Evolutionary conservation across 2,329 filamentous ascomycete genomes (phyloP), one percentile per base, ranked within the genome.

Genomic region (Exophiala xenobiotica): DNA sequence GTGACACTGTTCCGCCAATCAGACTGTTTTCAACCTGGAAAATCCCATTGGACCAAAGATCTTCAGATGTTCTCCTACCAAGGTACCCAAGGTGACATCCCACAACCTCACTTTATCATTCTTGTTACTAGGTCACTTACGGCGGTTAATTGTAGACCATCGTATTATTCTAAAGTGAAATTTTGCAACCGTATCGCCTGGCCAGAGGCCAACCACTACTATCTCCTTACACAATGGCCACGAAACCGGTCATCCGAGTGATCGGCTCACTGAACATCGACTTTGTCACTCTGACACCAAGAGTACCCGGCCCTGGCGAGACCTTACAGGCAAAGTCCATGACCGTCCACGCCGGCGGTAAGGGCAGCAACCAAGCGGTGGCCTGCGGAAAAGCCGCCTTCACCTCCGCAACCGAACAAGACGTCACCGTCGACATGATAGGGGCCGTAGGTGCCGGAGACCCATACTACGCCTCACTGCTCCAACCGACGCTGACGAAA

Each of bases 251-350:
- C 42, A 93, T 97, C 68, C 86, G 87, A 57, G 81, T 96, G 57
- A 84, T 97, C 61, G 92, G 92, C 63, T 97, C 92, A 26, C 83
- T 99, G 55, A 97, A 97, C 73, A 88, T 89, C 67, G 92, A 99
- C 74, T 85, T 97, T 58, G 88, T 96, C 57, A 91, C 90, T 33
- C 85, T 89, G 63, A 93, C 93, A 26, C 78, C 88, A 4, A 88
- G 92, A 57, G 83, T 96, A 57, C 92, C 93, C 1, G 74, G 79
- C 1, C 85, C 87, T 1, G 93, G 92, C 60, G 92, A 99, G 73
- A 97, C 92, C 2, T 78, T 97, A 45, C 91, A 88, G 2, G 81
- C 89, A 41, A 83, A 76, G 59, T 83, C 82, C 16, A 95, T 95
- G 73, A 79, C 79, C 65, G 89, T 86, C 27, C 90, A 87, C 37